Percentiles rank a stretch among this genome's conserved stretches.
Conservation (phyloP, 106 monocot genomes). For the Ottelia alismoides region DNA sequence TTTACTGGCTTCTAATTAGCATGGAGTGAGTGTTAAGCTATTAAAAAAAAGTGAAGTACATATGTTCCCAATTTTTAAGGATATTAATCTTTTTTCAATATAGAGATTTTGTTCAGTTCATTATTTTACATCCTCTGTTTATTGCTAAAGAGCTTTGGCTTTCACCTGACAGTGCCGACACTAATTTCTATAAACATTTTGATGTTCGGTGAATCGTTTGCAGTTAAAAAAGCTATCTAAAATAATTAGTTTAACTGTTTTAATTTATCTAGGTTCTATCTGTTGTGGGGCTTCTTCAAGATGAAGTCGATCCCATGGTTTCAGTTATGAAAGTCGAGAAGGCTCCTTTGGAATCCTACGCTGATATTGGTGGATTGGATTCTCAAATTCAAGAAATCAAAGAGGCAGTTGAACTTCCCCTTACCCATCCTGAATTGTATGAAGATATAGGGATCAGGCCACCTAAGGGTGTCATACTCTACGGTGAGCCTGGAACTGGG, state of each 20-base stretch:
- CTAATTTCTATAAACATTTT: too few relatives aligned
- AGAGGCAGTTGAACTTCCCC: slow-evolving; percentile 84
- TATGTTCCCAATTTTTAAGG: too few relatives aligned
- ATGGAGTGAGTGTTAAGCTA: too few relatives aligned
- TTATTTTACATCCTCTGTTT: too few relatives aligned
- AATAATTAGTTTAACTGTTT: not conserved
- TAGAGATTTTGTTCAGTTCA: too few relatives aligned
- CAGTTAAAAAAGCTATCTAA: too few relatives aligned
- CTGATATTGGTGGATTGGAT: slow-evolving; percentile 87
- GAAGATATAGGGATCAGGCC: slow-evolving; percentile 87
- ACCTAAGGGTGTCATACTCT: slow-evolving; percentile 84
- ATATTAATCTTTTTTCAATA: too few relatives aligned
- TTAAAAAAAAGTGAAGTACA: too few relatives aligned
- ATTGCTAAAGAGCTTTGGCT: too few relatives aligned
- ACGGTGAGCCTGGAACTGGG: slow-evolving; percentile 86
- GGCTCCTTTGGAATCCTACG: slow-evolving; percentile 82
- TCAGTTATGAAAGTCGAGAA: slow-evolving; percentile 95
- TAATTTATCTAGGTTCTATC: slow-evolving; percentile 86
- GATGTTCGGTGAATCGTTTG: too few relatives aligned
- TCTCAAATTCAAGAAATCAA: slow-evolving; percentile 93
- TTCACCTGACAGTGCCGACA: too few relatives aligned
- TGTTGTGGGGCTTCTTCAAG: slow-evolving; percentile 80
- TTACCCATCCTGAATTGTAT: slow-evolving; percentile 88
- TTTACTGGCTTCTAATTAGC: too few relatives aligned
- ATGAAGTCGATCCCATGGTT: slow-evolving; percentile 92